Conservation (phyloP, 805 yeast genomes). For the Wickerhamomyces silvicola region DNA sequence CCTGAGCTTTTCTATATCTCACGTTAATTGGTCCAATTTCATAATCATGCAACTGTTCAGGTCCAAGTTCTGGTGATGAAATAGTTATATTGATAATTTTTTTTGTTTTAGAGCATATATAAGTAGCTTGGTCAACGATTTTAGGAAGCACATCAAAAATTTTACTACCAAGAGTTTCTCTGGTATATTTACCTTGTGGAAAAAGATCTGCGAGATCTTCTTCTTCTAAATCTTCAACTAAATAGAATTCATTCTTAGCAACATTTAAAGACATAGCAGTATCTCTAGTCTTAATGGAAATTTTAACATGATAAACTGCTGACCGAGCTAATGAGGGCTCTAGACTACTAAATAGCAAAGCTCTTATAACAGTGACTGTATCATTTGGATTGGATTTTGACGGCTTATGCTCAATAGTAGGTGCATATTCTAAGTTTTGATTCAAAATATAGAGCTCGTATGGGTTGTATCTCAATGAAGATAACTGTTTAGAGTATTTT, state of each 20-base stretch:
- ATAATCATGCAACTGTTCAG: conserved; percentile 40
- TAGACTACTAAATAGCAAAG: conserved; percentile 22
- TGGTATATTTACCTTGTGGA: conserved; percentile 6
- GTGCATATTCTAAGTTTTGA: conserved; percentile 23
- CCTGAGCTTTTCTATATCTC: conserved; percentile 39
- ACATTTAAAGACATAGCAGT: conserved; percentile 5
- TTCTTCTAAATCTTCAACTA: conserved; percentile 17
- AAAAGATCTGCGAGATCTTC: conserved; percentile 27
- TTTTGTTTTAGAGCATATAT: conserved; percentile 38
- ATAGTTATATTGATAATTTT: conserved; percentile 48
- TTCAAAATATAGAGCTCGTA: conserved; percentile 22
- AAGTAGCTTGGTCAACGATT: conserved; percentile 40
- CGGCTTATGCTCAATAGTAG: conserved; percentile 8
- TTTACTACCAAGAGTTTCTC: conserved; percentile 2
- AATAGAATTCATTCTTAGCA: conserved; percentile 27
- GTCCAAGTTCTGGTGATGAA: conserved; percentile 42
- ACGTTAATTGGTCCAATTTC: conserved; percentile 42
- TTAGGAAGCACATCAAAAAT: conserved; percentile 25
- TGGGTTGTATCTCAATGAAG: conserved; percentile 13
- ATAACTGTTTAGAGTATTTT: conserved; percentile 24
- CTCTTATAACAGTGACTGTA: conserved; percentile 23
- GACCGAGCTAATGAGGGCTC: conserved; percentile 17
- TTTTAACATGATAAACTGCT: conserved; percentile 28
- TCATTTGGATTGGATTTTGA: conserved; percentile 13
- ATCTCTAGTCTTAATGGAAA: conserved; percentile 28